Percentiles rank a stretch among this genome's conserved stretches.
phyloP scores from a whole-genome alignment of 1,284 basidiomycete species.

The Fomitopsis betulina region DNA sequence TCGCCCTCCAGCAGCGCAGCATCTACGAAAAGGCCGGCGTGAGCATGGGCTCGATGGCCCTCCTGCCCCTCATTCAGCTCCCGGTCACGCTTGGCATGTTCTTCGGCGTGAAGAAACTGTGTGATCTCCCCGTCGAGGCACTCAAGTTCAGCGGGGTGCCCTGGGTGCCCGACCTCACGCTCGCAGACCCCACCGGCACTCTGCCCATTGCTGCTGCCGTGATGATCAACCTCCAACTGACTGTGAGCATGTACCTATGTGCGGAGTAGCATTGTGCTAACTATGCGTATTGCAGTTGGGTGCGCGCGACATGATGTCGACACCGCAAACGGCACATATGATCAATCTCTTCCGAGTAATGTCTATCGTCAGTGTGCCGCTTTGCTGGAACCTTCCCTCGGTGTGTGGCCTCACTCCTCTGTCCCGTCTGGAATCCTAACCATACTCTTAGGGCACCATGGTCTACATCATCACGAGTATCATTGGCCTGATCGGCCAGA shows the following conservation, averaged over 20 bases:
- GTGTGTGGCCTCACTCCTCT: constrained; percentile 32
- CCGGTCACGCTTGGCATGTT: constrained; percentile 85
- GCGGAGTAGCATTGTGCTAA: not conserved
- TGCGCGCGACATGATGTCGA: constrained; percentile 52
- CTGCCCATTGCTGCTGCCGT: constrained; percentile 66
- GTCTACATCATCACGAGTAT: constrained; percentile 55
- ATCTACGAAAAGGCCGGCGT: constrained; percentile 73
- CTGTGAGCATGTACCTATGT: constrained; percentile 38
- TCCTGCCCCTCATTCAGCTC: constrained; percentile 68
- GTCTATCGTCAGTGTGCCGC: constrained; percentile 52
- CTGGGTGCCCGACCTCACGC: constrained; percentile 77
- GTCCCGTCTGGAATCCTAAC: not conserved
- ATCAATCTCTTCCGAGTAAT: constrained; percentile 71
- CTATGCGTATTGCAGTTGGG: constrained; percentile 37
- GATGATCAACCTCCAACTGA: constrained; percentile 70
- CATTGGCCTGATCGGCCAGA: constrained; percentile 40
- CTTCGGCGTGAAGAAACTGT: constrained; percentile 76
- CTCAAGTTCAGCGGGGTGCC: constrained; percentile 75
- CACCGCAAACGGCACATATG: constrained; percentile 56
- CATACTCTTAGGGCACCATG: constrained; percentile 49
- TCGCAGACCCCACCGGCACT: constrained; percentile 74
- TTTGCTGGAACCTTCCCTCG: constrained; percentile 58
- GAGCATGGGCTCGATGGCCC: constrained; percentile 52
- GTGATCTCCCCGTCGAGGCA: constrained; percentile 66
- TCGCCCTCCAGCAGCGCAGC: constrained; percentile 52